These are phyloP conservation scores for Rhodotorula sp. DNA, from an alignment of 1,284 basidiomycete species.

Conservation along the genomic window DNA sequence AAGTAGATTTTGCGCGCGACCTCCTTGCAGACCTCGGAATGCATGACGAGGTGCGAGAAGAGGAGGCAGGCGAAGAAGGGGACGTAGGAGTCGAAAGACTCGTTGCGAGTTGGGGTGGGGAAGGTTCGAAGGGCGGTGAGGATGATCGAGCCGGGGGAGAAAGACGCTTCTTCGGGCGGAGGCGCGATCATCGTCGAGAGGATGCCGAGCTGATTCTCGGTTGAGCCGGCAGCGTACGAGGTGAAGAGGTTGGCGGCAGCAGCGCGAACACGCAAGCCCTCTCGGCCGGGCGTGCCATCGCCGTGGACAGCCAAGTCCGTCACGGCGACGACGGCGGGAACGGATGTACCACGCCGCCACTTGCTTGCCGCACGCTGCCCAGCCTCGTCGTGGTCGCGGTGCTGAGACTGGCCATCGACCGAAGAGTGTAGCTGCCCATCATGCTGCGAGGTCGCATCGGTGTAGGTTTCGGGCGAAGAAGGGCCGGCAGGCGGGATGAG, in stretches of 20 bases:
- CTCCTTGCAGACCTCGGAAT: constrained; percentile 58
- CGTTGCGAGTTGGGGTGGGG: constrained; percentile 50
- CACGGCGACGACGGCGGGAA: constrained; percentile 52
- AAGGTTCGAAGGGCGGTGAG: constrained; percentile 54
- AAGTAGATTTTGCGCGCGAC: constrained; percentile 54
- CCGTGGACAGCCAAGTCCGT: constrained; percentile 48
- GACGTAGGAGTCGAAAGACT: constrained; percentile 56
- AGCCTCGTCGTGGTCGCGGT: background rate
- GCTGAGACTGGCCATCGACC: background rate
- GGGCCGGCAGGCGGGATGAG: constrained; percentile 47
- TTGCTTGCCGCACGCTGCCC: constrained; percentile 16
- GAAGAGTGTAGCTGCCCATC: constrained; percentile 45
- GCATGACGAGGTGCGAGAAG: constrained; percentile 56
- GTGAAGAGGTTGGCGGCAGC: constrained; percentile 55
- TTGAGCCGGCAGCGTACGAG: constrained; percentile 49
- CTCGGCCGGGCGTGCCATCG: constrained; percentile 47
- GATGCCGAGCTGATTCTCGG: constrained; percentile 52
- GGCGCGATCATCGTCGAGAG: constrained; percentile 56
- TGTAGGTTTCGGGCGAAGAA: constrained; percentile 18
- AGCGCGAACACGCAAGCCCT: constrained; percentile 49
- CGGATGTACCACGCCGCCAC: constrained; percentile 42
- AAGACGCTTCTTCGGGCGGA: constrained; percentile 35
- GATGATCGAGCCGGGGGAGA: constrained; percentile 55
- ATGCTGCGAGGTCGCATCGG: constrained; percentile 8
- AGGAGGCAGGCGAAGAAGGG: constrained; percentile 56